phyloP scores from a whole-genome alignment of 805 yeast genomes.

The Lipomyces chichibuensis region DNA sequence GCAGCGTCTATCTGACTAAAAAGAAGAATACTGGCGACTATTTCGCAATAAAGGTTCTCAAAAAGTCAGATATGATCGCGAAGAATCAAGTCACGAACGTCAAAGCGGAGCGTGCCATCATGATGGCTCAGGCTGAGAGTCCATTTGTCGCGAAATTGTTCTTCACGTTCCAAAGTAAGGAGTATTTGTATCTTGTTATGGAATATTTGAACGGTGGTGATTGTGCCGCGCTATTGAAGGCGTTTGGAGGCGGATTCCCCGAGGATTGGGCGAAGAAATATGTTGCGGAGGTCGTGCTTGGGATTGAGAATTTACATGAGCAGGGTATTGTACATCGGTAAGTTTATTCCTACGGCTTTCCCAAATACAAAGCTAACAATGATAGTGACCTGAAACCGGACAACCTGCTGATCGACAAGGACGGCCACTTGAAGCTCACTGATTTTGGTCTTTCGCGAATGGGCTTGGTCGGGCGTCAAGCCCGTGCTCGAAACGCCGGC shows the following conservation, averaged over 20 bases:
- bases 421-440: conserved; percentile 89
- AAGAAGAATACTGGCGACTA: conserved; percentile 88
- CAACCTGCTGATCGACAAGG: conserved; percentile 78
- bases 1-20: conserved; percentile 86
- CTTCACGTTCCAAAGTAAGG: conserved; percentile 85
- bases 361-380: not conserved
- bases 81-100: conserved; percentile 96
- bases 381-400: conserved; percentile 87
- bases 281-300: conserved; percentile 86
- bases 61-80: conserved; percentile 93
- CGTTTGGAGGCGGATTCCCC: conserved; percentile 76
- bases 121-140: conserved; percentile 94
- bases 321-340: conserved; percentile 85
- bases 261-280: conserved; percentile 81
- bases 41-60: conserved; percentile 89
- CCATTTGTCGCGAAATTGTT: conserved; percentile 90
- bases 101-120: conserved; percentile 92
- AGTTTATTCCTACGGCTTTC: not conserved
- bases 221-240: conserved; percentile 79
- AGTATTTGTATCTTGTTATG: conserved; percentile 89
- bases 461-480: conserved; percentile 83
- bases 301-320: conserved; percentile 84
- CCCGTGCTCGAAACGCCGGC: conserved; percentile 21
- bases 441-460: conserved; percentile 93
- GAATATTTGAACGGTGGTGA: conserved; percentile 97